Evolutionary conservation across 345 rosid genomes (phyloP), one percentile per base, ranked within the genome.

Genomic region (Viola odorata): DNA sequence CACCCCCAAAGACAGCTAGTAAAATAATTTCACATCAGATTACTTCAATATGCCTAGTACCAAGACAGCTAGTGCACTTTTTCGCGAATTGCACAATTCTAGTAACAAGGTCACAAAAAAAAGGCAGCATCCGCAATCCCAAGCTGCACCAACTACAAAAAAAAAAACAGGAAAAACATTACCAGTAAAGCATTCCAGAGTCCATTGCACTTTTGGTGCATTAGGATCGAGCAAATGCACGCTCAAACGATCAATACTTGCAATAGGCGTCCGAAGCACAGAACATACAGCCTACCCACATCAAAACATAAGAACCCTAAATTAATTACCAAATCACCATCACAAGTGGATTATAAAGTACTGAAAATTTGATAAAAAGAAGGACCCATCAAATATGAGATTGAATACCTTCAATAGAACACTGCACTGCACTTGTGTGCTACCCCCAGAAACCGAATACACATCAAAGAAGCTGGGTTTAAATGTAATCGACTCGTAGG

Each of bases 171-270:
- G 44, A 36, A 47, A 10, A 39, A 11, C 11, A 57, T 74, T 82
- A 90, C 96, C 95, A 63, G 48, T 90, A 61, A 40, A 70, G 75
- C 96, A 90, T 66, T 88, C 84, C 78, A 90, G 63, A 54, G 77
- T 56, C 95, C 97, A 94, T 13, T 84, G 82, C 71, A 88, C 79
- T 66, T 83, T 90, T 1, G 89, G 71, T 12, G 97, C 89, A 61
- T 90, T 87, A n/a, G 83, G 75, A 75, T 86, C 86, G 15, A 84
- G 77, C 70, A 94, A 79, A 37, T 76, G 77, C 65, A 88, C 85
- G 37, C 49, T 80, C 81, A 94, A 75, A 68, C 80, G 75, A 75
- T 89, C 96, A 58, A 86, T 74, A 57, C 78, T 85, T 37, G 86
- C 60, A 7, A 84, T 56, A 15, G 92, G 89, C 15, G 85, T 88